Conservation (phyloP, 345 rosid species). For the Turnera subulata region DNA sequence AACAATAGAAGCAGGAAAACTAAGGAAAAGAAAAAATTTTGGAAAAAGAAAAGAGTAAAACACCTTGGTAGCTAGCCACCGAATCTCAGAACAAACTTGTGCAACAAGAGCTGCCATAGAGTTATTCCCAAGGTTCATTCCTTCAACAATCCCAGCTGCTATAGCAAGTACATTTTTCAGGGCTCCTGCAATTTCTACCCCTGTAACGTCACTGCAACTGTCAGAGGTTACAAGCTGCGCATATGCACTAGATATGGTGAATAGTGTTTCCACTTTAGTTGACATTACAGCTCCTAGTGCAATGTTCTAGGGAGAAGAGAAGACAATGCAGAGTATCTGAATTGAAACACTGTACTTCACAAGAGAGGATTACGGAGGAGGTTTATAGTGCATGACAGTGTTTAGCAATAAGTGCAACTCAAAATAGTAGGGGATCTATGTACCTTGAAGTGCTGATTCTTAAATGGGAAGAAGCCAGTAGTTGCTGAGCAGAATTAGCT, state of each 20-base stretch:
- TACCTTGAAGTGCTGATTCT: constrained; percentile 90
- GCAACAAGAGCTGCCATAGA: constrained; percentile 98
- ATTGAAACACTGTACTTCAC: too few relatives aligned
- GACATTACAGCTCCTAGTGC: not conserved
- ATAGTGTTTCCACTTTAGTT: constrained; percentile 3
- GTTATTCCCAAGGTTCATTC: constrained; percentile 90
- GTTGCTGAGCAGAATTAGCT: constrained; percentile 76
- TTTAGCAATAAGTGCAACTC: too few relatives aligned
- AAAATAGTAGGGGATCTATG: too few relatives aligned
- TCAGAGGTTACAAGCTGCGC: constrained; percentile 72
- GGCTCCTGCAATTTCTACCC: constrained; percentile 96
- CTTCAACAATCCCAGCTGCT: constrained; percentile 94
- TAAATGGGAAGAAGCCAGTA: constrained; percentile 71
- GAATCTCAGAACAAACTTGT: constrained; percentile 90
- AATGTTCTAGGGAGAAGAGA: not conserved
- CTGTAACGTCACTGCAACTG: constrained; percentile 92
- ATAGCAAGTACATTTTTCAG: constrained; percentile 90
- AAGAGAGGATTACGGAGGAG: too few relatives aligned
- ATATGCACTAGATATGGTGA: constrained; percentile 15
- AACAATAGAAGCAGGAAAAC: too few relatives aligned
- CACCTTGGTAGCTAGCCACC: too few relatives aligned
- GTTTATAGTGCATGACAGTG: too few relatives aligned
- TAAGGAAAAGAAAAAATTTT: too few relatives aligned
- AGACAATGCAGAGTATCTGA: too few relatives aligned
- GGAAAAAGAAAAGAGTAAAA: too few relatives aligned